These are phyloP conservation scores for Chondrus crispus DNA, from an alignment of 23 red algal genomes.

Conservation along the genomic window DNA sequence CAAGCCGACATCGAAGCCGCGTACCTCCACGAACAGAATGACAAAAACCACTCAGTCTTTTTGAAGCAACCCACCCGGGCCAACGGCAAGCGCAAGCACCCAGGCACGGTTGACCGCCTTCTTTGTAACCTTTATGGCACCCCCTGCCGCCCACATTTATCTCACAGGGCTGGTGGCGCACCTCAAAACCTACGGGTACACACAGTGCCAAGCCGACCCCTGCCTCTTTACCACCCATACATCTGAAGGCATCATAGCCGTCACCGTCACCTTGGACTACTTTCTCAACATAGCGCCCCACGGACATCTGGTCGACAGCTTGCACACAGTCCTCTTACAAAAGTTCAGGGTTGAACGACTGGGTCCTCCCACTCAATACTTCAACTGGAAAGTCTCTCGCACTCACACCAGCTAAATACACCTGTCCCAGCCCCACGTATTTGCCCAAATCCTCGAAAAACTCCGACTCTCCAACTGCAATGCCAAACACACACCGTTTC, in stretches of 20 bases:
- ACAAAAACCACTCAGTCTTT: background rate
- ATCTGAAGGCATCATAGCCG: background rate
- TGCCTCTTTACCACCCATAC: background rate
- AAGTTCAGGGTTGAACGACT: background rate
- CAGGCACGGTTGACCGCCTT: background rate
- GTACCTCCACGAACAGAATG: background rate
- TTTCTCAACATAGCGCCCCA: background rate
- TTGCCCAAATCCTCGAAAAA: background rate
- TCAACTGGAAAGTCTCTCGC: background rate
- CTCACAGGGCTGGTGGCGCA: background rate
- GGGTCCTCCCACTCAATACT: background rate
- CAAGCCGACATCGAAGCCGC: constrained; percentile 27
- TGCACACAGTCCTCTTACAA: background rate
- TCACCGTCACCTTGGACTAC: background rate
- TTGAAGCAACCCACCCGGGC: background rate
- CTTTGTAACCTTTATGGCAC: constrained; percentile 21
- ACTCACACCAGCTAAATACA: background rate
- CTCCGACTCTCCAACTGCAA: background rate
- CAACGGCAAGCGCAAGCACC: background rate
- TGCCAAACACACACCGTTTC: background rate
- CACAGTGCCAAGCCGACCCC: background rate
- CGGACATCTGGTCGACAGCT: background rate
- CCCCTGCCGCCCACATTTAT: background rate
- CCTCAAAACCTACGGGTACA: background rate
- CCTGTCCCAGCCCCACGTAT: background rate